phyloP scores from a whole-genome alignment of 2,329 filamentous ascomycete species.

The Pyrenochaeta sp. region DNA sequence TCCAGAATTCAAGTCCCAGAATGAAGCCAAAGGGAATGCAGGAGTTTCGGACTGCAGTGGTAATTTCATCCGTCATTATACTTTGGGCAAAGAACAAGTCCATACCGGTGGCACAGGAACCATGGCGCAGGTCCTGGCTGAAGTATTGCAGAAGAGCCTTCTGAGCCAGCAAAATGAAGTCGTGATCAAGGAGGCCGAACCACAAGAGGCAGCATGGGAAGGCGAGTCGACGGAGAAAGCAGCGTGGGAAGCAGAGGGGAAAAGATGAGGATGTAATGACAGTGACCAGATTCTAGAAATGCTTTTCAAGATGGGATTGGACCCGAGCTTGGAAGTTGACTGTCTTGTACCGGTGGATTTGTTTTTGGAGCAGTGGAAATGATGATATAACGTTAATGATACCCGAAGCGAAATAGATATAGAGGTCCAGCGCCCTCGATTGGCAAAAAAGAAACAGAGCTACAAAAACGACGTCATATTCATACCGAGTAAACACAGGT shows the following conservation, averaged over 20 bases:
- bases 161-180: not conserved
- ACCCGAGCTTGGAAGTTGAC: too few relatives aligned
- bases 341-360: too few relatives aligned
- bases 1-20: constrained; percentile 17
- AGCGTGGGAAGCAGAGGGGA: not conserved
- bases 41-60: constrained; percentile 22
- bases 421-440: too few relatives aligned
- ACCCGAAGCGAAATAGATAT: too few relatives aligned
- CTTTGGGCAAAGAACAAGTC: constrained; percentile 6
- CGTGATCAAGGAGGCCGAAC: constrained; percentile 1
- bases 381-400: too few relatives aligned
- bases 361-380: too few relatives aligned
- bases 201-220: not conserved
- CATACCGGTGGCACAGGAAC: not conserved
- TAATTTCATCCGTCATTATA: constrained; percentile 29
- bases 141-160: constrained; percentile 4
- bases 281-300: too few relatives aligned
- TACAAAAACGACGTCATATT: too few relatives aligned
- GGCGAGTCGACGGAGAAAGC: not conserved
- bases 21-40: constrained; percentile 5
- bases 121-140: constrained; percentile 2
- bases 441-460: too few relatives aligned
- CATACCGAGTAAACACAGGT: too few relatives aligned
- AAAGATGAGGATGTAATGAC: not conserved
- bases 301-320: too few relatives aligned